phyloP scores from a whole-genome alignment of 2,329 filamentous ascomycete species.

The Fusarium papillatum region DNA sequence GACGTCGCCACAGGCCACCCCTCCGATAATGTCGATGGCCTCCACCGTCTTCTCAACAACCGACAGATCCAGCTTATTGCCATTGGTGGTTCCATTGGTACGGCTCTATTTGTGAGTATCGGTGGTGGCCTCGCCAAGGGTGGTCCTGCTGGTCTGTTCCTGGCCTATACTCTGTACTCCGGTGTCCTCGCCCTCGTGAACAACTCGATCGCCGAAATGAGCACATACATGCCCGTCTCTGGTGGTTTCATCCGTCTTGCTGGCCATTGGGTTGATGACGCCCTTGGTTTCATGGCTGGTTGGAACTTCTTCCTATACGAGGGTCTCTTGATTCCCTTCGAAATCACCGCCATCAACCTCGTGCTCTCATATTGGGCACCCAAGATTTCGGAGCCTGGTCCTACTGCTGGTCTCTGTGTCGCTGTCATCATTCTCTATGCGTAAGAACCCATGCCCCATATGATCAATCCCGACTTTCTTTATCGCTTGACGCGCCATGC shows the following conservation, averaged over 20 bases:
- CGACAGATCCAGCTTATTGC: slow-evolving; percentile 71
- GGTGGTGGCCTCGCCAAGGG: slow-evolving; percentile 64
- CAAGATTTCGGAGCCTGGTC: slow-evolving; percentile 70
- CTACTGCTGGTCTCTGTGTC: slow-evolving; percentile 74
- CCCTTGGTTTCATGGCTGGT: slow-evolving; percentile 67
- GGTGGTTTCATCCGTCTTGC: slow-evolving; percentile 76
- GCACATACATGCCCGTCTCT: slow-evolving; percentile 71
- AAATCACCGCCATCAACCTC: slow-evolving; percentile 57
- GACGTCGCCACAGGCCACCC: slow-evolving; percentile 42
- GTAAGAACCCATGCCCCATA: slow-evolving; percentile 54
- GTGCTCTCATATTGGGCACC: slow-evolving; percentile 57
- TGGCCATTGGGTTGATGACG: slow-evolving; percentile 76
- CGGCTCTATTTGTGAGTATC: slow-evolving; percentile 73
- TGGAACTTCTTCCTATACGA: slow-evolving; percentile 63
- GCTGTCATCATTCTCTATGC: slow-evolving; percentile 68
- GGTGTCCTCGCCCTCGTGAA: slow-evolving; percentile 71
- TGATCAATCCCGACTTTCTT: slow-evolving; percentile 6
- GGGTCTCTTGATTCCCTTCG: slow-evolving; percentile 58
- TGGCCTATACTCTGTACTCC: slow-evolving; percentile 71
- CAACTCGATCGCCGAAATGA: slow-evolving; percentile 77
- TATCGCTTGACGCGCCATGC: slow-evolving; percentile 15
- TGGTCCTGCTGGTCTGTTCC: slow-evolving; percentile 64
- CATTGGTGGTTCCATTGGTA: slow-evolving; percentile 70
- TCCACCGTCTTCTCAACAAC: slow-evolving; percentile 65
- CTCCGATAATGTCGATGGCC: slow-evolving; percentile 51